Evolutionary conservation across 805 yeast species (phyloP).

Genomic region (Candida gorgasii): DNA sequence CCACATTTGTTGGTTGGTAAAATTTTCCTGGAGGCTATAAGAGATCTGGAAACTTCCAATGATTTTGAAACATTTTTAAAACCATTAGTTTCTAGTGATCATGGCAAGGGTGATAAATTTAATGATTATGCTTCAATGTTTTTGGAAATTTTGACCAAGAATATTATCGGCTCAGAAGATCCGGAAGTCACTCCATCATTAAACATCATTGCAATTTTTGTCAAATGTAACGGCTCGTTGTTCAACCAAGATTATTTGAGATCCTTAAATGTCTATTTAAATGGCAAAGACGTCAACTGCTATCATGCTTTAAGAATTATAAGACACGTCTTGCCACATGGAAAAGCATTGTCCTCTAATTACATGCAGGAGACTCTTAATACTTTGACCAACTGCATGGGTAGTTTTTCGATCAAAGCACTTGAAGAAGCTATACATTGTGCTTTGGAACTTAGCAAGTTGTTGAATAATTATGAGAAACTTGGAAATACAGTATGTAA

Average conservation of each 20-base stretch:
- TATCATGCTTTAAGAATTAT: constrained; percentile 57
- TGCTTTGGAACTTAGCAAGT: constrained; percentile 54
- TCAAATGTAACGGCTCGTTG: constrained; percentile 52
- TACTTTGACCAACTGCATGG: constrained; percentile 54
- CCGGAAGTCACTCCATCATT: neutral
- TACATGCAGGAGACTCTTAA: constrained; percentile 53
- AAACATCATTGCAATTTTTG: constrained; percentile 31
- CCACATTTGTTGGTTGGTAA: neutral
- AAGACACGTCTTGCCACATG: constrained; percentile 46
- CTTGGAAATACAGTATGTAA: constrained; percentile 39
- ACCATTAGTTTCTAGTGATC: neutral
- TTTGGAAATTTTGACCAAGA: neutral
- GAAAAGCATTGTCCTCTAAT: constrained; percentile 47
- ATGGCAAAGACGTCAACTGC: constrained; percentile 43
- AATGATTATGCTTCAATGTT: neutral
- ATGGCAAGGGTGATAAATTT: neutral
- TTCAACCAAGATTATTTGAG: constrained; percentile 67
- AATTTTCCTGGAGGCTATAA: constrained; percentile 1
- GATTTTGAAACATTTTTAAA: constrained; percentile 42
- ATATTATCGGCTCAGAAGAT: neutral
- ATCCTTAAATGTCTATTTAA: constrained; percentile 63
- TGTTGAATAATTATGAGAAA: constrained; percentile 47
- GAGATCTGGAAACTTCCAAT: constrained; percentile 13
- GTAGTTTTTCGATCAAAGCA: constrained; percentile 61
- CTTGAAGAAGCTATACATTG: constrained; percentile 75